Percentiles rank a stretch among this genome's conserved stretches.
Conservation (phyloP, 305 asterid species). For the Fraxinus velutina region DNA sequence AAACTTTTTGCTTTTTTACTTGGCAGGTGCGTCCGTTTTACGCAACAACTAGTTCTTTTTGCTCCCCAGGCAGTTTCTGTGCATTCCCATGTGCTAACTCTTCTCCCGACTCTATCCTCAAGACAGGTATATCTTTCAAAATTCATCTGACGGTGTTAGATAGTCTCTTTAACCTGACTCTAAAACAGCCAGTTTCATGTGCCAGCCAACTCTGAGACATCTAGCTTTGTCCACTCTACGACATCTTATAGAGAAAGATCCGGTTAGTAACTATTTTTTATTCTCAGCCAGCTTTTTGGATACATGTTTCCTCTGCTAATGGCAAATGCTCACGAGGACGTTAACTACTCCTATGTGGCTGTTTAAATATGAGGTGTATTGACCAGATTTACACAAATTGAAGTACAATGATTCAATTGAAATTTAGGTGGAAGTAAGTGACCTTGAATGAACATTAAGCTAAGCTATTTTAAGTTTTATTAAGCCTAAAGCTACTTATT, state of each 20-base stretch:
- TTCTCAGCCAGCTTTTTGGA: conserved; percentile 17
- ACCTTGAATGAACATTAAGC: not conserved
- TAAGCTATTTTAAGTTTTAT: not conserved
- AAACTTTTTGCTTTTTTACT: conserved; percentile 24
- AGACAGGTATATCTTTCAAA: conserved; percentile 65
- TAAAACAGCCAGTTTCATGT: conserved; percentile 34
- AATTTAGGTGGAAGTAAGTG: not conserved
- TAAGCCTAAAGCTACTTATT: not conserved
- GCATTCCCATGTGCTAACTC: conserved; percentile 87
- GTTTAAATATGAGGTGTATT: not conserved
- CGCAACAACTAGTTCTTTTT: conserved; percentile 95
- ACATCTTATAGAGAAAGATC: conserved; percentile 97
- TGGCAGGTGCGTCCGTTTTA: conserved; percentile 86
- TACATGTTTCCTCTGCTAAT: not conserved
- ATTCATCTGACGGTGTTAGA: conserved; percentile 22
- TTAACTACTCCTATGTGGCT: not conserved
- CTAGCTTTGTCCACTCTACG: conserved; percentile 91
- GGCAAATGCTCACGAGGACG: not conserved
- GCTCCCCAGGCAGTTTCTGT: conserved; percentile 97
- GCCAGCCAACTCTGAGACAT: conserved; percentile 89
- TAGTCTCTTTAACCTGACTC: conserved; percentile 18
- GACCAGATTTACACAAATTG: not conserved
- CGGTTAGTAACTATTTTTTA: conserved; percentile 57
- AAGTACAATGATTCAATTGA: not conserved
- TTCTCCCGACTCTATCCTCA: conserved; percentile 89